Conservation (phyloP, 768 basidiomycete genomes). For the Tylopilus cervinicoccineus region DNA sequence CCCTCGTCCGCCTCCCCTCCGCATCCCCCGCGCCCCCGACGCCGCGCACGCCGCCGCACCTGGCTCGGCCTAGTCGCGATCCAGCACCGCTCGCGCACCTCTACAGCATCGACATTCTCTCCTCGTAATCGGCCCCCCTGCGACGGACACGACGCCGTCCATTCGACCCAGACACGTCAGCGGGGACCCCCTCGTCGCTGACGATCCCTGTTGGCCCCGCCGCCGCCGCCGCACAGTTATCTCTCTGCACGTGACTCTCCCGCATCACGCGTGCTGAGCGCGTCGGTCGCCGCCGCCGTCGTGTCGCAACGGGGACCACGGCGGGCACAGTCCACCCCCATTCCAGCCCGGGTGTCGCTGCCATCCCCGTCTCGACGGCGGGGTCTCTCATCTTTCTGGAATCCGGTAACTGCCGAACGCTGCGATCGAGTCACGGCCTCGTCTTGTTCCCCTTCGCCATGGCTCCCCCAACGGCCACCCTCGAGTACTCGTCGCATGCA, state of each 20-base stretch:
- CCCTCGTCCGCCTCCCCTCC: background rate
- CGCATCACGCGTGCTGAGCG: constrained; percentile 9
- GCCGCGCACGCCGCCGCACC: background rate
- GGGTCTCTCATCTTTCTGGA: background rate
- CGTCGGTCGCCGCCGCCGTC: constrained; percentile 1
- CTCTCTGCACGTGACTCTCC: constrained; percentile 24
- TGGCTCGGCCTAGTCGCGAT: constrained; percentile 15
- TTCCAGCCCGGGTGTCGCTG: background rate
- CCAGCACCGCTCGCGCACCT: constrained; percentile 4
- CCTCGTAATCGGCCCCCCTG: constrained; percentile 1
- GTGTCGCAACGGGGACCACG: constrained; percentile 2
- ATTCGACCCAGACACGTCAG: constrained; percentile 5
- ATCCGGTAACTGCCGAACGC: constrained; percentile 18
- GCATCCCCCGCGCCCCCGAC: background rate
- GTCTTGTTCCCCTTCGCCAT: constrained; percentile 1
- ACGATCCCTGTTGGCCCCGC: constrained; percentile 10
- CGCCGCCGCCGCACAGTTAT: constrained; percentile 17
- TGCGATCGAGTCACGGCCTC: constrained; percentile 6
- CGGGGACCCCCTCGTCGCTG: background rate
- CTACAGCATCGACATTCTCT: background rate
- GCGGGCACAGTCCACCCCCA: background rate
- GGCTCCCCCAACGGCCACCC: constrained; percentile 41
- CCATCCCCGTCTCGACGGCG: background rate
- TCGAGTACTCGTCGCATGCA: constrained; percentile 69
- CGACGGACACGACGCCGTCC: background rate